Base-by-base conservation (phyloP, 2,329 filamentous ascomycete species). In the Aspergillus candidus region DNA sequence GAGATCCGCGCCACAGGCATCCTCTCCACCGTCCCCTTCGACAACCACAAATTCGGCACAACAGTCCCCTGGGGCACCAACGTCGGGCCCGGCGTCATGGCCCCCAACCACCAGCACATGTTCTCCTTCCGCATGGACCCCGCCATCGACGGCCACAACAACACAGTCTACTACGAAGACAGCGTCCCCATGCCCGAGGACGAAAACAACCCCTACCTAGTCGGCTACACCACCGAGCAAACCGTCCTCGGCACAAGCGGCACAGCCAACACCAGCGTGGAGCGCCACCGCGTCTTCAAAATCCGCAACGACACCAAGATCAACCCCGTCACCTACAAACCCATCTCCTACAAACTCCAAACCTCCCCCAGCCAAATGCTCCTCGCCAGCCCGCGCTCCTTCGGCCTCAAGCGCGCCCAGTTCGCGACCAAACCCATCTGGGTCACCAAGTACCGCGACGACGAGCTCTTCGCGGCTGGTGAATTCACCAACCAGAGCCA, bases 81-180 rank as follows among this genome's bases (percentile, higher is more conserved):
- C 37, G 82, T 87, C 2, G 80, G 83, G 42, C 82, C 82, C 0
- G 82, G 82, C 31, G 82, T 84, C 7, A 75, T 88, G 31, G 84
- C 82, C 0, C 72, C 74, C 0, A 80, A 84, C 63, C 86, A 89
- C 58, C 86, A 90, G 60, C 86, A 89, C 65, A 82, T 88, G 61
- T 88, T 90, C 68, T 82, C 77, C 4, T 72, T 83, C 11, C 77
- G 80, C 5, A 71, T 84, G 14, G 80, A 83, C 54, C 79, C 80
- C 8, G 77, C 76, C 49, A 61, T 82, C 29, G 79, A 79, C 43
- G 80, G 80, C 0, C 71, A 72, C 46, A 62, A 68, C 8, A 81
- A 81, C 57, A 68, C 73, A 1, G 62, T 83, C 4, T 66, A 76
- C 7, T 71, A 76, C 44, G 76, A 80, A 52, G 78, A 81, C 55